A percentile compares a stretch with the other conserved stretches of the same genome.
phyloP scores from a whole-genome alignment of 495 filamentous ascomycete species.

The Neurospora africana region DNA sequence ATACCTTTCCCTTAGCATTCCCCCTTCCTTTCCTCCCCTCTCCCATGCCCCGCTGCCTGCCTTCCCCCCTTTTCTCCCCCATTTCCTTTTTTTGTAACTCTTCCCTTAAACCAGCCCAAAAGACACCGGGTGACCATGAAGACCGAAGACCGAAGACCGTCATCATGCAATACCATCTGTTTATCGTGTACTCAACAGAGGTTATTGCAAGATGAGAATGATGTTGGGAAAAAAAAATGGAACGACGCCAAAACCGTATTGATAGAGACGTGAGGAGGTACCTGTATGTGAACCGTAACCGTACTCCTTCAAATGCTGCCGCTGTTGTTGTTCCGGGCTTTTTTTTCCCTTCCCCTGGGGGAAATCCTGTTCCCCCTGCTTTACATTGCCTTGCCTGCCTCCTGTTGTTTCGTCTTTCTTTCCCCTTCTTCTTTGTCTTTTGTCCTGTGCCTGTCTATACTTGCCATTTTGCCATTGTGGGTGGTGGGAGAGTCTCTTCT shows the following conservation, averaged over 20 bases:
- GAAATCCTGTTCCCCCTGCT: background rate
- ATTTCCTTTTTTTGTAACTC: background rate
- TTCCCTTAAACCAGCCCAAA: background rate
- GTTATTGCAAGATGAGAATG: background rate
- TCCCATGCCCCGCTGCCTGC: background rate
- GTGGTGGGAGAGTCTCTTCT: background rate
- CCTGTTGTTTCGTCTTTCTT: conserved; percentile 1
- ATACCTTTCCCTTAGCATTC: background rate
- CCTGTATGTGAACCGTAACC: background rate
- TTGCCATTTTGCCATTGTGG: background rate
- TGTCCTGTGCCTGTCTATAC: background rate
- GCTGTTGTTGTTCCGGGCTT: background rate
- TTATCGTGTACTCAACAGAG: background rate
- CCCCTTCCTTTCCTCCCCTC: background rate
- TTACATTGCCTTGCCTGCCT: background rate
- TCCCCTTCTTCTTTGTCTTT: background rate
- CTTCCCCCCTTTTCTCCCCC: background rate
- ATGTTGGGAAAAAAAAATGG: background rate
- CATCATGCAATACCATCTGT: background rate
- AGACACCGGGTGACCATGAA: background rate
- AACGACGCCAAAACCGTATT: background rate
- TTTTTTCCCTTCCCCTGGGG: background rate
- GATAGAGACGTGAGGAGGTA: background rate
- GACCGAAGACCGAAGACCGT: background rate
- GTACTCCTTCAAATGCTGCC: background rate